Evolutionary conservation across 140 eudicot species (phyloP), one percentile per base, ranked within the genome.

Genomic region (Anethum foeniculum): DNA sequence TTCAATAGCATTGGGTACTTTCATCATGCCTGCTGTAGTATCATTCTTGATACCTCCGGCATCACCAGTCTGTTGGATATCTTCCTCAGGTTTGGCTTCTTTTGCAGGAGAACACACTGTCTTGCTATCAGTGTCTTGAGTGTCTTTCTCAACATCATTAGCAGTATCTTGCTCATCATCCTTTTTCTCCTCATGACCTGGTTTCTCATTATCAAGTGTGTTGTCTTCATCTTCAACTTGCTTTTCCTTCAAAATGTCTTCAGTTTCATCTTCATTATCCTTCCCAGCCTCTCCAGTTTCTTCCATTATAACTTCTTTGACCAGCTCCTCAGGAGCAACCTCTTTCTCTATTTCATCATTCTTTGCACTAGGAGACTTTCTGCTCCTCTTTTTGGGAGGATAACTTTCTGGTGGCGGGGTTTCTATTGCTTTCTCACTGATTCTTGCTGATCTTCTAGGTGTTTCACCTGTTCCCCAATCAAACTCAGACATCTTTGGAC

Each of bases 391-490:
- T 23, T n/a, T 80, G 18, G 86, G 81, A 23, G 78, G 81, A 77
- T 84, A 84, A 16, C 16, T 65, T 43, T 75, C 84, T 48, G 46
- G 77, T 15, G 81, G 73, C 2, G 86, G 84, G 2, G 75, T 51
- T 64, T 73, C 75, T 75, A 75, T 80, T 44, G 78, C 80, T 69
- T 86, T 88, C 82, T 75, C 89, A 36, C 86, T 85, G 62, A 89
- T 89, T 60, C 93, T 86, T 21, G 88, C 86, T n/a, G 91, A 90
- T 77, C 93, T 84, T 77, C 93, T 85, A 38, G 91, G 91, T 15
- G 91, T 90, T 71, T 87, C 93, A n/a, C 91, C 93, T 44, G 91
- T 87, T 39, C 91, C 84, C 93, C 93, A 90, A 79, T 90, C 91
- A 76, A 90, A 90, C 44, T 90, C 91, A 0, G 89, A 82, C 4